Conservation (phyloP, 306 rosid species). For the Vigna radiata region DNA sequence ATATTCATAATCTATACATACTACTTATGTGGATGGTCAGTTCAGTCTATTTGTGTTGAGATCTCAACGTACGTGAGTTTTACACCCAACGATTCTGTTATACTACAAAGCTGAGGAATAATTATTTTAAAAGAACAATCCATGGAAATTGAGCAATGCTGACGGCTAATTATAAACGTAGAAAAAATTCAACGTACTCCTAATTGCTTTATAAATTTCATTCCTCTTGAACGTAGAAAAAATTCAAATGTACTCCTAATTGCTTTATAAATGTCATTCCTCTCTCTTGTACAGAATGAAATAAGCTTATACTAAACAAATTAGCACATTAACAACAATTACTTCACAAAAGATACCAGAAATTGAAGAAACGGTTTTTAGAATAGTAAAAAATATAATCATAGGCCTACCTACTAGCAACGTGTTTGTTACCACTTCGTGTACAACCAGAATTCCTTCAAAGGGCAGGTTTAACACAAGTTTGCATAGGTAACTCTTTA, state of each 20-base stretch:
- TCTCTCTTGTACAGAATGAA: background rate
- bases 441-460: background rate
- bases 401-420: background rate
- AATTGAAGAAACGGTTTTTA: background rate
- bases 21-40: background rate
- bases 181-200: background rate
- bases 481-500: background rate
- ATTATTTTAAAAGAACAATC: constrained; percentile 6
- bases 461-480: background rate
- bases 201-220: background rate
- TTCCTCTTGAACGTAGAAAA: background rate
- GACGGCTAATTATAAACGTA: background rate
- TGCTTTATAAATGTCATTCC: no score
- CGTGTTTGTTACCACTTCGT: background rate
- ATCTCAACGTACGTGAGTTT: constrained; percentile 4
- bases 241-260: background rate
- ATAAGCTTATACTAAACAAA: background rate
- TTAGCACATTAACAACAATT: background rate
- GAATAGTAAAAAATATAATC: background rate
- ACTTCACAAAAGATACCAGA: constrained; percentile 19
- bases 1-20: background rate
- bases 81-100: background rate
- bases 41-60: constrained; percentile 1
- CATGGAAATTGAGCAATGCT: background rate
- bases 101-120: constrained; percentile 1